Evolutionary conservation across 495 filamentous ascomycete species (phyloP).

Genomic region (Rhypophila decipiens): DNA sequence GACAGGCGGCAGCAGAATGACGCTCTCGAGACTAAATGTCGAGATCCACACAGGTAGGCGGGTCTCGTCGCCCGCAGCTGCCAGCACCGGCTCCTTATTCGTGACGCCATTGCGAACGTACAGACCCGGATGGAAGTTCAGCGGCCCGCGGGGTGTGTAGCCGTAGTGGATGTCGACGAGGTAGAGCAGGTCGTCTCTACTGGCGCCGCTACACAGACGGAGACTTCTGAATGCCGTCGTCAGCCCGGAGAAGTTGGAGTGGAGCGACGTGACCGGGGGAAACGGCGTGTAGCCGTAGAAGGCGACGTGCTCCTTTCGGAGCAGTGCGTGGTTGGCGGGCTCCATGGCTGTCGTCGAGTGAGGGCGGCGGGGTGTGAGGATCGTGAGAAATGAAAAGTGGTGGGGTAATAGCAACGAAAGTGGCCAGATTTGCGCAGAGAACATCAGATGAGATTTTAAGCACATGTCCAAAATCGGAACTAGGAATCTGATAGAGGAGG

Average conservation of each 20-base stretch:
- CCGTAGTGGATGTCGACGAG: background rate
- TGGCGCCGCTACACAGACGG: background rate
- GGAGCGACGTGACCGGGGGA: background rate
- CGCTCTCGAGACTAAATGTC: background rate
- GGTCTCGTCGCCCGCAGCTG: conserved; percentile 4
- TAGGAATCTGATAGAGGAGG: no score
- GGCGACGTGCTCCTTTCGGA: background rate
- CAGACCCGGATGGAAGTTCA: background rate
- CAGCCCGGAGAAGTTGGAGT: background rate
- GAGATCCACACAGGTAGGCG: background rate
- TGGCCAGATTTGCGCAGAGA: background rate
- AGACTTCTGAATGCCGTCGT: background rate
- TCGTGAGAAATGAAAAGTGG: background rate
- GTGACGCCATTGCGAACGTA: conserved; percentile 2
- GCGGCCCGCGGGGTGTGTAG: background rate
- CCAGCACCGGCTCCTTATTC: conserved; percentile 2
- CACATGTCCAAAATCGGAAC: no score
- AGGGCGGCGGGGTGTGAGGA: background rate
- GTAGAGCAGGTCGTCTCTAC: background rate
- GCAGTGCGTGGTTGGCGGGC: background rate
- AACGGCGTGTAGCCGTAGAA: background rate
- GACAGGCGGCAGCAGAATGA: background rate
- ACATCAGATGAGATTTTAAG: no score
- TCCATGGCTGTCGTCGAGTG: background rate
- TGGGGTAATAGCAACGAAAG: background rate